Percentiles rank a stretch among this genome's conserved stretches.
These are phyloP conservation scores for Schizophyllum commune DNA, from an alignment of 1,284 basidiomycete species.

Conservation along the genomic window DNA sequence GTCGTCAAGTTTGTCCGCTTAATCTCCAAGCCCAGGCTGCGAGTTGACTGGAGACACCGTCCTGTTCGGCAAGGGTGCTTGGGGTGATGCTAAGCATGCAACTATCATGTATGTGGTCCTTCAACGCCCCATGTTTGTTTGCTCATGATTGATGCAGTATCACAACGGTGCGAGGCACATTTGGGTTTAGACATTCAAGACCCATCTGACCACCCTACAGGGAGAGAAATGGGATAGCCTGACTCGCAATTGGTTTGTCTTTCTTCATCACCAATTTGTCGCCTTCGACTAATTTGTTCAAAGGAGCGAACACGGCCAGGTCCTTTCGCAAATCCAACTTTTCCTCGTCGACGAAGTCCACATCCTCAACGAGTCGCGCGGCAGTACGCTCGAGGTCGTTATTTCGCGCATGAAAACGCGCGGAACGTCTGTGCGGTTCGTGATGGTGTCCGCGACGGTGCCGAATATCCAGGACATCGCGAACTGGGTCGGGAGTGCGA, in stretches of 20 bases:
- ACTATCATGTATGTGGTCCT: slow-evolving; percentile 57
- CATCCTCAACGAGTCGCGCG: slow-evolving; percentile 82
- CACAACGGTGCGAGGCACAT: slow-evolving; percentile 51
- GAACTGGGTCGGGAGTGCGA: slow-evolving; percentile 68
- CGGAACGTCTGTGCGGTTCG: slow-evolving; percentile 66
- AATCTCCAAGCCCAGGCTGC: slow-evolving; percentile 42
- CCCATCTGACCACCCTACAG: slow-evolving; percentile 27
- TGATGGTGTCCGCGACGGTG: slow-evolving; percentile 89
- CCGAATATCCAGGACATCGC: slow-evolving; percentile 93
- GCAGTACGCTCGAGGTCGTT: slow-evolving; percentile 89
- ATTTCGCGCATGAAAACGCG: slow-evolving; percentile 86
- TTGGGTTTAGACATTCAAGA: neutral
- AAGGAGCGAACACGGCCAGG: slow-evolving; percentile 59
- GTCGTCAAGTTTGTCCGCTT: slow-evolving; percentile 1
- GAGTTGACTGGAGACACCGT: slow-evolving; percentile 92
- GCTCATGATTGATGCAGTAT: slow-evolving; percentile 35
- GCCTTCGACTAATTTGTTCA: slow-evolving; percentile 5
- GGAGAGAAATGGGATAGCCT: slow-evolving; percentile 95
- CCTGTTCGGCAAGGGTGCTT: slow-evolving; percentile 47
- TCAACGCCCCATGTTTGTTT: slow-evolving; percentile 3
- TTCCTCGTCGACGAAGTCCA: slow-evolving; percentile 95
- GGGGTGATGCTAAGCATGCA: slow-evolving; percentile 67
- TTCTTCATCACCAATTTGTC: neutral
- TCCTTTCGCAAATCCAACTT: slow-evolving; percentile 64
- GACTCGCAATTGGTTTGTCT: slow-evolving; percentile 69